Evolutionary conservation across 1,284 basidiomycete genomes (phyloP), one percentile per base, ranked within the genome.

Genomic region (Puccinia brachypodii): DNA sequence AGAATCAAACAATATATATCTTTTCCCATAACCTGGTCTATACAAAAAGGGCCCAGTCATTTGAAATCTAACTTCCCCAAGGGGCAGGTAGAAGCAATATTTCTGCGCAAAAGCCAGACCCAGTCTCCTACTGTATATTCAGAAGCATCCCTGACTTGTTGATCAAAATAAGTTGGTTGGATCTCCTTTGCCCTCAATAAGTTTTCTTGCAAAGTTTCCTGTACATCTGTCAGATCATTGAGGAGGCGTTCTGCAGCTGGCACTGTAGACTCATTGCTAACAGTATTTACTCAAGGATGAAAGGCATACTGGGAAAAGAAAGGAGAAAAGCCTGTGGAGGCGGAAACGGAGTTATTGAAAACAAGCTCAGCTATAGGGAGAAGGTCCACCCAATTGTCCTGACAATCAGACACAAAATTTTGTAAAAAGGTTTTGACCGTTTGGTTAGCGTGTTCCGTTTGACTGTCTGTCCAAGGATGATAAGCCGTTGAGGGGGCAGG

Each of bases 281-380:
- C 4, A 28, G 16, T 31, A 62, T 62, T 62, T 16, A 62, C 25
- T 11, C 58, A 31, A 31, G 58, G 58, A 6, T 62, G 58, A 62
- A 31, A 62, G 33, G 25, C 58, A 31, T 62, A 11, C 31, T 62
- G 28, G 87, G 86, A 58, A 85, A 87, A 85, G 89, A 89, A 69
- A 0, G 89, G 89, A 0, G 88, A 85, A 16, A 72, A 73, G 6
- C 76, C 33, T n/a, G 85, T 87, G 0, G 86, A 83, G 0, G 83
- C 16, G 31, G 87, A 85, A 0, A 82, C n/a, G 9, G 42, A 53
- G 28, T 47, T 86, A 83, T 87, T 87, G 73, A 85, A 83, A 0
- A 84, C 44, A 58, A 88, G 88, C 68, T 88, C 85, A 0, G 86
- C 84, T 0, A 83, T 64, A 0, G 83, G 76, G 6, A 87, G 79